Evolutionary conservation across 139 green algal species (phyloP).

Genomic region (Nannochloris sp.): DNA sequence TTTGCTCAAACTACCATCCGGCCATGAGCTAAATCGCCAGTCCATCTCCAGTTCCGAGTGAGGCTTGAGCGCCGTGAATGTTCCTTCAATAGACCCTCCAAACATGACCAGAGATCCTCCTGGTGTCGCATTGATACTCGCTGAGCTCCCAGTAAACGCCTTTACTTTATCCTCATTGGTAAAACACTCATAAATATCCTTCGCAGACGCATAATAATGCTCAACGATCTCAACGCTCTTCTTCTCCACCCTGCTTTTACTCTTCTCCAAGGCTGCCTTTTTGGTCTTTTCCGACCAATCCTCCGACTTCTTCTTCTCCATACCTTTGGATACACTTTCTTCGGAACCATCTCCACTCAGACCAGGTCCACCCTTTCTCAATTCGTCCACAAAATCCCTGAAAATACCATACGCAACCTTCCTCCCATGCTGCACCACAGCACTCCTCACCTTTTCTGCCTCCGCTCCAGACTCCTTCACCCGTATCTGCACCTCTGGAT

Average conservation of each 20-base stretch:
- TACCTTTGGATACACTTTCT: background rate
- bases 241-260: background rate
- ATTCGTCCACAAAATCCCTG: conserved; percentile 52
- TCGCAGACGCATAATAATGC: conserved; percentile 50
- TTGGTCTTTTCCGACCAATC: background rate
- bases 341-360: background rate
- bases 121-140: conserved; percentile 24
- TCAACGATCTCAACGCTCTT: conserved; percentile 45
- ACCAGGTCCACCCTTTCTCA: conserved; percentile 40
- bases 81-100: conserved; percentile 49
- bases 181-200: conserved; percentile 79
- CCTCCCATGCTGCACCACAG: conserved; percentile 31
- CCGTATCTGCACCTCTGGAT: conserved; percentile 57
- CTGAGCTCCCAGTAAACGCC: conserved; percentile 49
- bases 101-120: conserved; percentile 63
- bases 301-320: background rate
- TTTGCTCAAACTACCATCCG: conserved; percentile 47
- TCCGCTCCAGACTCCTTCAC: conserved; percentile 4
- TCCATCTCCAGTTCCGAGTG: conserved; percentile 48
- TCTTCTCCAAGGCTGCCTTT: conserved; percentile 7
- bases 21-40: conserved; percentile 84
- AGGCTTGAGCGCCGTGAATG: conserved; percentile 50
- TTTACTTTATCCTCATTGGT: conserved; percentile 41
- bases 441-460: conserved; percentile 22
- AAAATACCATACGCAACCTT: conserved; percentile 39